These are phyloP conservation scores for Gypsophila paniculata DNA, from an alignment of 179 eudicot genomes.

Conservation along the genomic window DNA sequence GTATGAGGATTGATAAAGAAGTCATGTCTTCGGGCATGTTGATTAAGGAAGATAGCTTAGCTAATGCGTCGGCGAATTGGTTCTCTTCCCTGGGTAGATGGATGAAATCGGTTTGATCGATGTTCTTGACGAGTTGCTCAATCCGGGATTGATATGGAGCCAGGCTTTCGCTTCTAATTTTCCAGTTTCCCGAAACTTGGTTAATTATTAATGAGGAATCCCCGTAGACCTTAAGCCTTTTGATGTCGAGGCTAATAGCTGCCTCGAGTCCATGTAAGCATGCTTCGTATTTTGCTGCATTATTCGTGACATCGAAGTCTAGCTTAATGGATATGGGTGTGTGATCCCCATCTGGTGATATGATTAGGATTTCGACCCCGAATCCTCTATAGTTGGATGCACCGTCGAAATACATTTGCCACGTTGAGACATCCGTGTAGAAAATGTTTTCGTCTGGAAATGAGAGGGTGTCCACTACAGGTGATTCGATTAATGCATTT, in stretches of 20 bases:
- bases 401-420: background rate
- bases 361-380: no score
- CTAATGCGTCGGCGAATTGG: background rate
- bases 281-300: no score
- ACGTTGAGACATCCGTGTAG: background rate
- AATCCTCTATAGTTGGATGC: background rate
- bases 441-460: background rate
- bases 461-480: background rate
- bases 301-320: no score
- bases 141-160: background rate
- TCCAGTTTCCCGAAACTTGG: background rate
- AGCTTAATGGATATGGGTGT: no score
- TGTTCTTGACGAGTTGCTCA: fast-evolving
- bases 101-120: background rate
- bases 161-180: background rate
- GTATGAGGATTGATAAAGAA: background rate
- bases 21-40: background rate
- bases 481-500: background rate
- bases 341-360: no score
- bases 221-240: no score
- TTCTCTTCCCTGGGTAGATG: background rate
- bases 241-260: no score
- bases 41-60: background rate
- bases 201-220: background rate
- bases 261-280: no score